A percentile compares a stretch with the other conserved stretches of the same genome.
phyloP scores from a whole-genome alignment of 805 yeast species.

The Kodamaea laetipori region DNA sequence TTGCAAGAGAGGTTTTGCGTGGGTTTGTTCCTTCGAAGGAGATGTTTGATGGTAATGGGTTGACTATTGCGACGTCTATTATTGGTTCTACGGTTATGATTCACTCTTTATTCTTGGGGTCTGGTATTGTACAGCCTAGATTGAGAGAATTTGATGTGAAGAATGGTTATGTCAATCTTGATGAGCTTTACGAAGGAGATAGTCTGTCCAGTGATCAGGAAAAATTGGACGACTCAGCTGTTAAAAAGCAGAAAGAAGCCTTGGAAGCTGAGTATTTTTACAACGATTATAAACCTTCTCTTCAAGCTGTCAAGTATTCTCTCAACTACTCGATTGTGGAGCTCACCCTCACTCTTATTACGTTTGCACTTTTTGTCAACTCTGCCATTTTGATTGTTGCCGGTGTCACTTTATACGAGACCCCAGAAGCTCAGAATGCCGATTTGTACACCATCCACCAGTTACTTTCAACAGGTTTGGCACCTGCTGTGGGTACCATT shows the following conservation, averaged over 20 bases:
- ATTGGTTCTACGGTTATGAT: slow-evolving; percentile 57
- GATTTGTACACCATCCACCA: slow-evolving; percentile 78
- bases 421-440: slow-evolving; percentile 69
- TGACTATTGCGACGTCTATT: slow-evolving; percentile 50
- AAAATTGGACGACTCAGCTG: neutral
- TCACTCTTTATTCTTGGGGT: slow-evolving; percentile 50
- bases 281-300: slow-evolving; percentile 64
- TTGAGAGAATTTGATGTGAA: slow-evolving; percentile 46
- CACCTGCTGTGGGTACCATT: slow-evolving; percentile 77
- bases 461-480: slow-evolving; percentile 58
- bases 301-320: slow-evolving; percentile 71
- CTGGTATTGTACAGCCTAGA: slow-evolving; percentile 52
- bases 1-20: slow-evolving; percentile 38
- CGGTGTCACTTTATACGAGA: slow-evolving; percentile 72
- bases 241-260: slow-evolving; percentile 3
- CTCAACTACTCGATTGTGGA: slow-evolving; percentile 74
- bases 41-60: slow-evolving; percentile 45
- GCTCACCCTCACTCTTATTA: slow-evolving; percentile 65
- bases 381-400: slow-evolving; percentile 80
- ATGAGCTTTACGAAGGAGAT: slow-evolving; percentile 14
- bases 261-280: slow-evolving; percentile 35
- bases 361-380: slow-evolving; percentile 85
- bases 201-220: slow-evolving; percentile 6
- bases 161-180: slow-evolving; percentile 34
- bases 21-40: slow-evolving; percentile 47